Conservation (phyloP, 352 stramenopile genomes). For the Salisapilia sapeloensis region DNA sequence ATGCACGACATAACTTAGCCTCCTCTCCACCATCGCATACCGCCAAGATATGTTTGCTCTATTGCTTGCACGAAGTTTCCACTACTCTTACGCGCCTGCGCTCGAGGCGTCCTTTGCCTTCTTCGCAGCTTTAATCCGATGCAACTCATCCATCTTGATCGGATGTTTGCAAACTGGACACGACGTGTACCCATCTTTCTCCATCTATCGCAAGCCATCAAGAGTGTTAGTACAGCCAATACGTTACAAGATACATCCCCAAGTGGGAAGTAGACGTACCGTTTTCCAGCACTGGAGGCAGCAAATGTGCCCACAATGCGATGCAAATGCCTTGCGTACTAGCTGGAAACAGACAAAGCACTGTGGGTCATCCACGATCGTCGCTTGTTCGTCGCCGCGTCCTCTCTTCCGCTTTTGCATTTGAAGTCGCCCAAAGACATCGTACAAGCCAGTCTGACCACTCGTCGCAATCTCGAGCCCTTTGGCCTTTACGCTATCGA, state of each 20-base stretch:
- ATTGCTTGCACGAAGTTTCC: too few relatives aligned
- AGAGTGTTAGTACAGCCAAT: slow-evolving; percentile 3
- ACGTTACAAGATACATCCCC: not conserved
- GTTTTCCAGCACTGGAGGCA: slow-evolving; percentile 74
- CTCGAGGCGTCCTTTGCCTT: too few relatives aligned
- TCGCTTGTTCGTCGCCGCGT: slow-evolving; percentile 5
- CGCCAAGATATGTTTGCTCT: too few relatives aligned
- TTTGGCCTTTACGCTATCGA: slow-evolving; percentile 13
- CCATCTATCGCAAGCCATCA: slow-evolving; percentile 22
- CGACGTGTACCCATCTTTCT: slow-evolving; percentile 49
- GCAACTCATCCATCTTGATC: slow-evolving; percentile 50
- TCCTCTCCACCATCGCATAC: too few relatives aligned
- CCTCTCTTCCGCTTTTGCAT: slow-evolving; percentile 39
- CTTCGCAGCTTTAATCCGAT: slow-evolving; percentile 51
- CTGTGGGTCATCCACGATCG: slow-evolving; percentile 54
- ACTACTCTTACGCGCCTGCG: too few relatives aligned
- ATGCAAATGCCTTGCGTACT: slow-evolving; percentile 51
- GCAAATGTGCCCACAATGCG: slow-evolving; percentile 71
- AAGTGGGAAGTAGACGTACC: slow-evolving; percentile 11
- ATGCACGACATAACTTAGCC: too few relatives aligned
- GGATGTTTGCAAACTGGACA: slow-evolving; percentile 63
- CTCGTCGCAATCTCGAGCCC: slow-evolving; percentile 12
- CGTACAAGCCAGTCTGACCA: slow-evolving; percentile 9
- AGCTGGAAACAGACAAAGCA: slow-evolving; percentile 79
- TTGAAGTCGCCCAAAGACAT: slow-evolving; percentile 52